Conservation (phyloP, 1,284 basidiomycete genomes). For the Papiliotrema laurentii region DNA sequence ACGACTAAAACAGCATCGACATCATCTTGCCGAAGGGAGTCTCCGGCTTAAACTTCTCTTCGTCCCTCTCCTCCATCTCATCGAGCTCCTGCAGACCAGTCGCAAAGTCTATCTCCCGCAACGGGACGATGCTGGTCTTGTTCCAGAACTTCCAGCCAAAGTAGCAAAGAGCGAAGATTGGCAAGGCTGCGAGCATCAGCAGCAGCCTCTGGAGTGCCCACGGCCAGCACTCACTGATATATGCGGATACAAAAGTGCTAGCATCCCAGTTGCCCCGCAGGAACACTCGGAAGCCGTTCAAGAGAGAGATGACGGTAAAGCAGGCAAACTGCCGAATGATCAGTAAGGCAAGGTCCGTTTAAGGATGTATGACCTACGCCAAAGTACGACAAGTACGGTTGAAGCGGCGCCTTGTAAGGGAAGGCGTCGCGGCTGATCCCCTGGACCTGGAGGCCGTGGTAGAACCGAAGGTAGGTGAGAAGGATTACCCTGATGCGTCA, state of each 20-base stretch:
- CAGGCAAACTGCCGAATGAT: too few species aligned
- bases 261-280: conserved; percentile 56
- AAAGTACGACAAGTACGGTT: conserved; percentile 15
- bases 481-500: too few species aligned
- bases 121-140: conserved; percentile 54
- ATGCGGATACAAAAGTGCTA: conserved; percentile 44
- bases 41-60: conserved; percentile 2
- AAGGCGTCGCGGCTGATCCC: conserved; percentile 56
- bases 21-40: not conserved
- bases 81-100: conserved; percentile 34
- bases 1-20: not conserved
- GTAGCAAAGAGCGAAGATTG: conserved; percentile 56
- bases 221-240: too few species aligned
- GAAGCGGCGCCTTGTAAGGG: conserved; percentile 54
- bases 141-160: conserved; percentile 58
- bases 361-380: too few species aligned
- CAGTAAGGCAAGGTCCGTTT: too few species aligned
- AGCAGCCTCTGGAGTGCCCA: too few species aligned
- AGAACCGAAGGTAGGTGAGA: conserved; percentile 68
- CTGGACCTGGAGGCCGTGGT: conserved; percentile 59
- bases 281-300: conserved; percentile 54
- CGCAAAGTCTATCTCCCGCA: conserved; percentile 44
- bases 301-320: conserved; percentile 36
- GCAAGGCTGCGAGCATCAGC: too few species aligned
- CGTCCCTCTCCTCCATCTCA: conserved; percentile 53